Evolutionary conservation across 768 basidiomycete species (phyloP).

Genomic region (Naganishia randhawae): DNA sequence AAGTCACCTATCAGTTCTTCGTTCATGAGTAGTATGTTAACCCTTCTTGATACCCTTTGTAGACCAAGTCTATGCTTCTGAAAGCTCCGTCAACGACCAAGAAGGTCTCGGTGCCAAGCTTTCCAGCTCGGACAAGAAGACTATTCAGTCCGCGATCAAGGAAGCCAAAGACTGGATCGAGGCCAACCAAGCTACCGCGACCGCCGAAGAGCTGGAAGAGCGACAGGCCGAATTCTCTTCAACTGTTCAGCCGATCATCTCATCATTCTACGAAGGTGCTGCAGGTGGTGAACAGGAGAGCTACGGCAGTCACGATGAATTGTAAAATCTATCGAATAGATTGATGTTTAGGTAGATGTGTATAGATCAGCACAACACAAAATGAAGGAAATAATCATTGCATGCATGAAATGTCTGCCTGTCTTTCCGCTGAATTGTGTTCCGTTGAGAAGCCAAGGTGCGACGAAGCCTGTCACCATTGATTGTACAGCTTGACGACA

Average conservation of each 20-base stretch:
- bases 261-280: constrained; percentile 59
- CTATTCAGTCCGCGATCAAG: constrained; percentile 73
- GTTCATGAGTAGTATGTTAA: constrained; percentile 34
- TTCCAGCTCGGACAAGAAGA: constrained; percentile 51
- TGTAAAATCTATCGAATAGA: constrained; percentile 49
- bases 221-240: constrained; percentile 61
- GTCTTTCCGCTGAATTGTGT: too few species aligned
- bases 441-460: too few species aligned
- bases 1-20: not conserved
- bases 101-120: constrained; percentile 86
- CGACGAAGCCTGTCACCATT: too few species aligned
- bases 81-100: constrained; percentile 77
- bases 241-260: constrained; percentile 66
- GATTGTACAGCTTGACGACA: too few species aligned
- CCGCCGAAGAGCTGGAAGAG: constrained; percentile 85
- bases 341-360: not conserved
- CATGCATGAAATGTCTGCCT: not conserved
- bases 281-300: constrained; percentile 54
- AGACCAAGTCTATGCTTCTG: constrained; percentile 45
- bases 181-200: constrained; percentile 67
- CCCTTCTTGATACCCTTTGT: constrained; percentile 66
- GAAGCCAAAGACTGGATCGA: constrained; percentile 91
- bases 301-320: constrained; percentile 58
- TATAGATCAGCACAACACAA: constrained; percentile 1
- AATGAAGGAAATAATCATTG: constrained; percentile 7